These are phyloP conservation scores for Macrophomina phaseolina DNA, from an alignment of 2,329 filamentous ascomycete genomes.

Conservation along the genomic window DNA sequence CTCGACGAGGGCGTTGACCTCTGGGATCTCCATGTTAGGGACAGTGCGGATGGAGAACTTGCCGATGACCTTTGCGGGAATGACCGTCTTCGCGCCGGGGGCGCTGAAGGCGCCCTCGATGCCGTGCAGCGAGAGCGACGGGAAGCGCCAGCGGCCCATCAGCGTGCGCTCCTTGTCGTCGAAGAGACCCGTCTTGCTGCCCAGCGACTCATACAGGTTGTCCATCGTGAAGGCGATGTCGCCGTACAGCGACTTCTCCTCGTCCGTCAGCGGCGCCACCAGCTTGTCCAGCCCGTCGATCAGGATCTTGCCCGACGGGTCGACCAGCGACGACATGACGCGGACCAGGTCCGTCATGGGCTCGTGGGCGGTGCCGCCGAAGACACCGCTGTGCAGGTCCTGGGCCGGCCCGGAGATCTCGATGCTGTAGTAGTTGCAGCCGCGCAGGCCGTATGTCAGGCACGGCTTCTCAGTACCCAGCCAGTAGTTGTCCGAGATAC, in stretches of 20 bases:
- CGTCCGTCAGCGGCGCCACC: slow-evolving; percentile 83
- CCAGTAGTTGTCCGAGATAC: slow-evolving; percentile 99
- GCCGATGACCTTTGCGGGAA: slow-evolving; percentile 95
- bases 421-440: slow-evolving; percentile 96
- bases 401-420: slow-evolving; percentile 89
- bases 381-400: slow-evolving; percentile 95
- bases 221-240: slow-evolving; percentile 96
- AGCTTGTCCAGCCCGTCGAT: slow-evolving; percentile 95
- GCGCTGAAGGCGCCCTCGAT: slow-evolving; percentile 94
- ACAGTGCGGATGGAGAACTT: slow-evolving; percentile 99
- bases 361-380: slow-evolving; percentile 94
- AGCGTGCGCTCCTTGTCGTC: slow-evolving; percentile 88
- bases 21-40: slow-evolving; percentile 92
- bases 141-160: slow-evolving; percentile 95
- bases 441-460: slow-evolving; percentile 93
- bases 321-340: slow-evolving; percentile 82
- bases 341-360: slow-evolving; percentile 96
- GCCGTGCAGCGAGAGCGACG: slow-evolving; percentile 91
- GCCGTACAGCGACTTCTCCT: slow-evolving; percentile 87
- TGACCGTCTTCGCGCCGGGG: slow-evolving; percentile 96
- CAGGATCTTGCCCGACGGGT: slow-evolving; percentile 87
- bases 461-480: slow-evolving; percentile 98
- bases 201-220: slow-evolving; percentile 88
- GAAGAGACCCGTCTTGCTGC: slow-evolving; percentile 85
- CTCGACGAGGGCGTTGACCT: slow-evolving; percentile 84